Conservation (phyloP, 208 protist genomes). For the Crithidia mellificae region DNA sequence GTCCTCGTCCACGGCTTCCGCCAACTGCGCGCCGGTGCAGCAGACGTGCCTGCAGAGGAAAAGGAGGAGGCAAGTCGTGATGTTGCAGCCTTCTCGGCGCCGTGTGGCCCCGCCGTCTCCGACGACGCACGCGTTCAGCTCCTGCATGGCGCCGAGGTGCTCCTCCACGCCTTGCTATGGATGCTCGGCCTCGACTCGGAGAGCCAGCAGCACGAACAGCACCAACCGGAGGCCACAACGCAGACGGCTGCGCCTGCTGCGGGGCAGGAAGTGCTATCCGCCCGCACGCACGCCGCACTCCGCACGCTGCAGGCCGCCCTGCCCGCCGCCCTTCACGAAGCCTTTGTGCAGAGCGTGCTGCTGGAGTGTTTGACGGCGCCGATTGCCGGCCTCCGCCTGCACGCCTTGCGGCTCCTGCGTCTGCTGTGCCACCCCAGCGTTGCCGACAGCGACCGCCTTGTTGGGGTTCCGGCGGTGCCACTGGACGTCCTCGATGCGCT, state of each 20-base stretch:
- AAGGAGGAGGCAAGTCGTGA: not conserved
- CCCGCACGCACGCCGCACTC: constrained; percentile 30
- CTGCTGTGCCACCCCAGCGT: constrained; percentile 53
- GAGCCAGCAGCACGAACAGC: constrained; percentile 11
- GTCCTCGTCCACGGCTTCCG: constrained; percentile 55
- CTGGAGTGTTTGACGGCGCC: constrained; percentile 73
- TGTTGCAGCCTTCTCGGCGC: not conserved
- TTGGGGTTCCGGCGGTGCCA: constrained; percentile 21
- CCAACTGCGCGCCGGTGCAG: constrained; percentile 17
- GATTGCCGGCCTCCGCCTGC: constrained; percentile 63
- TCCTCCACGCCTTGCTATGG: constrained; percentile 59
- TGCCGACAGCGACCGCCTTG: constrained; percentile 22
- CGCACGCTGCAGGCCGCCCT: constrained; percentile 43
- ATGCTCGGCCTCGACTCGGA: constrained; percentile 42
- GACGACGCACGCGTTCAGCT: constrained; percentile 47
- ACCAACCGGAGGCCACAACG: not conserved
- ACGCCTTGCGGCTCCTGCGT: constrained; percentile 65
- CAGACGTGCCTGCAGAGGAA: not conserved
- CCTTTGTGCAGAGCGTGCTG: constrained; percentile 61
- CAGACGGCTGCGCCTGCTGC: not conserved
- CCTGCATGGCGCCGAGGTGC: constrained; percentile 64
- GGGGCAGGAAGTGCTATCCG: constrained; percentile 13
- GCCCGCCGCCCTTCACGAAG: constrained; percentile 38
- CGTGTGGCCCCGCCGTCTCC: not conserved
- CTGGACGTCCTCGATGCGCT: constrained; percentile 35